A percentile compares a stretch with the other conserved stretches of the same genome.
Conservation (phyloP, 768 basidiomycete genomes). For the Vararia minispora region DNA sequence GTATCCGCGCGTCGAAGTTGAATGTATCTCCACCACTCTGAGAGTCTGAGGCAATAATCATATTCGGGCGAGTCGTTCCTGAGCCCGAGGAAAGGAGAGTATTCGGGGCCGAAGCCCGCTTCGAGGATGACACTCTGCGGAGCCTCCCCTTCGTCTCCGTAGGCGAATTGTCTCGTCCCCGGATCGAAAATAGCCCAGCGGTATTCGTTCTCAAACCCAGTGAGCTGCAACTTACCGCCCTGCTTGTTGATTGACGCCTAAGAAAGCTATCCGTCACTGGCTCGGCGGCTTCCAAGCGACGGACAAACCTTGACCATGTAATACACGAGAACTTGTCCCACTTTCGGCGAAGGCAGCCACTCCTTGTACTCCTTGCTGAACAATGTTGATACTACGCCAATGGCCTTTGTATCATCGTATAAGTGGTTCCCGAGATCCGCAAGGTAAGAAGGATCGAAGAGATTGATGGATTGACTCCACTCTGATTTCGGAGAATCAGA, state of each 20-base stretch:
- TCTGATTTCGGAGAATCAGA: too few relatives aligned
- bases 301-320: constrained; percentile 34
- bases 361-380: constrained; percentile 37
- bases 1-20: constrained; percentile 7
- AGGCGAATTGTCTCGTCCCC: constrained; percentile 23
- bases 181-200: constrained; percentile 47
- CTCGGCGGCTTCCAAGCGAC: not conserved
- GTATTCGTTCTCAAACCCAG: constrained; percentile 21
- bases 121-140: constrained; percentile 22
- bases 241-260: not conserved
- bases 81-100: constrained; percentile 5
- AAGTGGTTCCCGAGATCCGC: constrained; percentile 17
- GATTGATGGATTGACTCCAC: constrained; percentile 28
- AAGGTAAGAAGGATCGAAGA: constrained; percentile 45
- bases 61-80: not conserved
- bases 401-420: constrained; percentile 18
- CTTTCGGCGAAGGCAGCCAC: constrained; percentile 38
- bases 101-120: not conserved
- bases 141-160: constrained; percentile 25
- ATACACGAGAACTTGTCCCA: constrained; percentile 43
- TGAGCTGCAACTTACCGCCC: not conserved
- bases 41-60: constrained; percentile 8
- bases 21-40: constrained; percentile 12
- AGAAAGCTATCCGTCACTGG: not conserved
- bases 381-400: constrained; percentile 27